Percentiles rank a stretch among this genome's conserved stretches.
These are phyloP conservation scores for Hypocreales sp. DNA, from an alignment of 2,329 filamentous ascomycete genomes.

Conservation along the genomic window DNA sequence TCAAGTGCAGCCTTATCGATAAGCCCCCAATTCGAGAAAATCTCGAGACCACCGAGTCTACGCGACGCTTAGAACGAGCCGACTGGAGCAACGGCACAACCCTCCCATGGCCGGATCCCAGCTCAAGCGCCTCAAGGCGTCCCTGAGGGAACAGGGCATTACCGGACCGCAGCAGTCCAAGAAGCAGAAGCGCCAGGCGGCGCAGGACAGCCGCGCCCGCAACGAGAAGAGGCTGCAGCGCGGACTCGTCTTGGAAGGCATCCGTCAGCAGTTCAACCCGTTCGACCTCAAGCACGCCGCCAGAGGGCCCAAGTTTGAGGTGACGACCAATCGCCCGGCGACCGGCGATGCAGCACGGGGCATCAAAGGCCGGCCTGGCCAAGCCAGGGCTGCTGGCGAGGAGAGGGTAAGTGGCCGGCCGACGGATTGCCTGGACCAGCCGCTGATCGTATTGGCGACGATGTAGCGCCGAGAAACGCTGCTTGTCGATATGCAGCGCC, in stretches of 20 bases:
- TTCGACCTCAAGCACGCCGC: constrained; percentile 82
- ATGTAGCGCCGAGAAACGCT: constrained; percentile 61
- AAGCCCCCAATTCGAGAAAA: too few relatives aligned
- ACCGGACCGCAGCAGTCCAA: constrained; percentile 88
- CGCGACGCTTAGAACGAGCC: too few relatives aligned
- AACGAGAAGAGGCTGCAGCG: constrained; percentile 62
- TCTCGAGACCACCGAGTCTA: too few relatives aligned
- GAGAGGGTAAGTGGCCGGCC: constrained; percentile 61
- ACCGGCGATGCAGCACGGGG: constrained; percentile 36
- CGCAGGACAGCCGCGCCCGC: constrained; percentile 47
- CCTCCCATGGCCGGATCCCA: constrained; percentile 80
- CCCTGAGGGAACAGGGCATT: constrained; percentile 76
- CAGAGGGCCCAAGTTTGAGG: constrained; percentile 70
- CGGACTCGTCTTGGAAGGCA: constrained; percentile 63
- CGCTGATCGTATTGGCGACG: too few relatives aligned
- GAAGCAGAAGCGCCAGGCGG: constrained; percentile 71
- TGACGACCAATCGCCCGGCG: constrained; percentile 50
- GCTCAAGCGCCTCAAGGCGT: constrained; percentile 87
- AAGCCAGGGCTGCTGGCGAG: constrained; percentile 75
- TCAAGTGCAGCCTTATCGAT: too few relatives aligned
- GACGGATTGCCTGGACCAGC: too few relatives aligned
- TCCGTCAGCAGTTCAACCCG: constrained; percentile 93
- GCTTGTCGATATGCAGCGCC: constrained; percentile 74
- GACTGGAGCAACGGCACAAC: too few relatives aligned
- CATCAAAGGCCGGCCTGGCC: constrained; percentile 60